Base-by-base conservation (phyloP, 2,329 filamentous ascomycete species). In the Elsinoe necatrix region DNA sequence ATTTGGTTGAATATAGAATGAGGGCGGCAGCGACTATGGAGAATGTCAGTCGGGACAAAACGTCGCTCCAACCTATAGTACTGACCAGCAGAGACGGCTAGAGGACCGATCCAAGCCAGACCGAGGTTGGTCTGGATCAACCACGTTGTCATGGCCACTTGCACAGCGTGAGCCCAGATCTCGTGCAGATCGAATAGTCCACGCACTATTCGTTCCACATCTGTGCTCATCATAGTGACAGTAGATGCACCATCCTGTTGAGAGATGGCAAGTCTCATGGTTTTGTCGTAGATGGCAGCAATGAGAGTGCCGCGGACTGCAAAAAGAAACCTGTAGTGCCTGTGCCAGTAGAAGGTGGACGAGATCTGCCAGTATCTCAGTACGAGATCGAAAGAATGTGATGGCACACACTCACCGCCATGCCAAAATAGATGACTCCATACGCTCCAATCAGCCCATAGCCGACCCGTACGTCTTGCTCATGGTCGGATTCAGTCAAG, bases 111-210 rank as follows among this genome's bases (percentile, higher is more conserved):
- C 37, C 77, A 80, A 0, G 77, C 75, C 0, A 68, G 65, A 0
- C 79, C 77, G 0, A 81, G 61, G 48, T 78, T 70, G 3, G 61
- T 62, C 18, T 78, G 67, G 0, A 82, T 66, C 0, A 81, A 67
- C 63, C 71, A 81, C 48, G 73, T 72, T 0, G 73, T 73, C 1
- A 80, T 55, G 3, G 63, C 71, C 3, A 76, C 69, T 59, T 80
- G 72, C 0, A 78, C 58, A 0, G 67, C 54, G 37, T 68, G 68
- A 8, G 67, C 63, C 68, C 68, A 70, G 7, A 69, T 56, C 59
- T 70, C 68, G 51, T 69, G 67, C 7, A 65, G 63, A 8, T 65
- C 68, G 45, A 67, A 64, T 67, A 68, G 67, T 20, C 68, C 67
- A 0, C 63, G 64, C 12, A 67, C 64, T 27, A 70, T 68, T 18